Conservation (phyloP, 148 eudicot genomes). For the Fagopyrum esculentum region DNA sequence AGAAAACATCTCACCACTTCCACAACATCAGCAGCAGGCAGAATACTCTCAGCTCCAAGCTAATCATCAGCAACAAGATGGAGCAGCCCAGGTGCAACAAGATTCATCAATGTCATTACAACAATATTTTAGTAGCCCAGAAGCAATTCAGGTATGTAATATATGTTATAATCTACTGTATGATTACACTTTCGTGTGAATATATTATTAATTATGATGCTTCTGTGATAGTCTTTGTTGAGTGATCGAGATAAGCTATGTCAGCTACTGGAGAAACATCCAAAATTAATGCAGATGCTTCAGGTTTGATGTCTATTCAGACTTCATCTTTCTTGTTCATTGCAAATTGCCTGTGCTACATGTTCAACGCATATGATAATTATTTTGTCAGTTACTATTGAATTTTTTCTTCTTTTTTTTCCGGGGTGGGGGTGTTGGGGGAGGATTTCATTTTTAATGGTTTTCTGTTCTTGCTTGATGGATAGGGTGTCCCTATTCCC, state of each 20-base stretch:
- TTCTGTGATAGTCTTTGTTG: conserved; percentile 57
- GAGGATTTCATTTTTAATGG: not conserved
- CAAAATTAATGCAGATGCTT: conserved; percentile 95
- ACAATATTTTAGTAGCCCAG: conserved; percentile 81
- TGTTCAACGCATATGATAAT: not conserved
- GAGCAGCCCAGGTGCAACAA: conserved; percentile 45
- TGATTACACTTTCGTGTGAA: conserved; percentile 1
- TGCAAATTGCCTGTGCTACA: not conserved
- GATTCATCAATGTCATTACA: conserved; percentile 72
- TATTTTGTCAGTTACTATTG: not conserved
- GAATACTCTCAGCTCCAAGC: conserved; percentile 27
- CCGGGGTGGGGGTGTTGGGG: not conserved
- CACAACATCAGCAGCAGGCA: conserved; percentile 35
- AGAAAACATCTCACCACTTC: conserved; percentile 35
- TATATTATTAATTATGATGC: not conserved
- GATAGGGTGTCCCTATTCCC: not conserved
- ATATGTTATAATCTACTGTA: not conserved
- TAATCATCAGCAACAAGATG: conserved; percentile 32
- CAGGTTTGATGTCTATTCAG: conserved; percentile 48
- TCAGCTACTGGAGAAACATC: conserved; percentile 91
- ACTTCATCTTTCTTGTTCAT: not conserved
- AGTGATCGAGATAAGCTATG: conserved; percentile 91
- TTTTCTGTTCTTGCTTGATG: not conserved
- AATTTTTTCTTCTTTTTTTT: not conserved
- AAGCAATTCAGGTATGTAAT: conserved; percentile 80